Conservation (phyloP, 768 basidiomycete genomes). For the Suillus paluster region DNA sequence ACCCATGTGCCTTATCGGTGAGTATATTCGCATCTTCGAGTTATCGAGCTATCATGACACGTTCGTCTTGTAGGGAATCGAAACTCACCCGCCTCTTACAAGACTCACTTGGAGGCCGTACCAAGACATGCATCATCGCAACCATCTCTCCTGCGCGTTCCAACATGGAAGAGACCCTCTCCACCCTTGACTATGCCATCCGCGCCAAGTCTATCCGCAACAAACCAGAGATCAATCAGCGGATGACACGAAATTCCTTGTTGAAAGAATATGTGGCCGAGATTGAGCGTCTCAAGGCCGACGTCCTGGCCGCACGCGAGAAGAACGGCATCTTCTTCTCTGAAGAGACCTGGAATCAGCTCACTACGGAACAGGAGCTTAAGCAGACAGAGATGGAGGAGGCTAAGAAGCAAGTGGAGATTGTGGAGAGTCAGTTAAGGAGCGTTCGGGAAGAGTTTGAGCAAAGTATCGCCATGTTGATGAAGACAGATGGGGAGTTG, state of each 20-base stretch:
- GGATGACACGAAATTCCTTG: conserved; percentile 89
- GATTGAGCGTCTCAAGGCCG: conserved; percentile 90
- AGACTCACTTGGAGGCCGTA: conserved; percentile 97
- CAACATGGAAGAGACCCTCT: conserved; percentile 96
- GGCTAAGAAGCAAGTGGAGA: conserved; percentile 79
- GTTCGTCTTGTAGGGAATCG: conserved; percentile 69
- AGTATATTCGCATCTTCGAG: conserved; percentile 16
- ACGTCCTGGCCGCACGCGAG: conserved; percentile 88
- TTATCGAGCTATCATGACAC: background rate
- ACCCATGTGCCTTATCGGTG: conserved; percentile 94
- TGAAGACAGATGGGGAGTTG: conserved; percentile 78
- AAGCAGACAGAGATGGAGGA: conserved; percentile 80
- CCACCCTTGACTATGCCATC: conserved; percentile 95
- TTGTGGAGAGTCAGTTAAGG: conserved; percentile 81
- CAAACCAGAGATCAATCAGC: conserved; percentile 93
- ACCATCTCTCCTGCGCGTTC: conserved; percentile 93
- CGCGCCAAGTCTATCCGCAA: conserved; percentile 95
- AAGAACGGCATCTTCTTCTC: conserved; percentile 97
- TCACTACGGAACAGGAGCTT: conserved; percentile 77
- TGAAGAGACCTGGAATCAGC: conserved; percentile 87
- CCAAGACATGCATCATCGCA: conserved; percentile 97
- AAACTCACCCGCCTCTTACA: conserved; percentile 97
- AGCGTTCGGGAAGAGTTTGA: conserved; percentile 90
- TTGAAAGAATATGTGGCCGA: conserved; percentile 93
- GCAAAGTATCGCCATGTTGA: conserved; percentile 79